Conservation (phyloP, 495 filamentous ascomycete genomes). For the Pseudevernia furfuracea region DNA sequence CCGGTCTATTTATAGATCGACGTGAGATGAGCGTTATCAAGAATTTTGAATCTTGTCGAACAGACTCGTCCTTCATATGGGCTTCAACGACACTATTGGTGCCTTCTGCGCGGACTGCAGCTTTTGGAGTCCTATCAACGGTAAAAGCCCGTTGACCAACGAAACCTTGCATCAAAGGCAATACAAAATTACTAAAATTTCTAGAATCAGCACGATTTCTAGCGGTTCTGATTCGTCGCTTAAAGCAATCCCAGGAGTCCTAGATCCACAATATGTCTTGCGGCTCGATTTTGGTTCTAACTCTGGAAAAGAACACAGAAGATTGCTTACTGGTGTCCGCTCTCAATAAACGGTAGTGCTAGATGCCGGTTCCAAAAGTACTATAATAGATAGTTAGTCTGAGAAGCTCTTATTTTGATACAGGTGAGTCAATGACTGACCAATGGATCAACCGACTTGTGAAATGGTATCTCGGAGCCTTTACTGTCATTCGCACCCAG, state of each 20-base stretch:
- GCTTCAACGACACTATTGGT: conserved; percentile 9
- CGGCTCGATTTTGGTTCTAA: background rate
- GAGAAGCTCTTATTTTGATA: background rate
- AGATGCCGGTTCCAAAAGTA: conserved; percentile 90
- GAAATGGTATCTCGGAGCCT: conserved; percentile 49
- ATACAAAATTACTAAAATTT: conserved; percentile 39
- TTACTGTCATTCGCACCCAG: conserved; percentile 40
- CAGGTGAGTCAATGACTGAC: conserved; percentile 34
- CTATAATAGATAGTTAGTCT: conserved; percentile 32
- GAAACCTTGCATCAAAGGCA: conserved; percentile 91
- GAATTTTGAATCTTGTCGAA: conserved; percentile 36
- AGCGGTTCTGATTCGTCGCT: background rate
- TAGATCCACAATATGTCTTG: background rate
- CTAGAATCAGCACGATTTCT: background rate
- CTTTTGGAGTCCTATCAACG: conserved; percentile 37
- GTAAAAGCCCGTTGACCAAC: conserved; percentile 80
- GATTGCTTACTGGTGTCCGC: conserved; percentile 43
- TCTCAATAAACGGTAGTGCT: conserved; percentile 62
- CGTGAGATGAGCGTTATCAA: conserved; percentile 82
- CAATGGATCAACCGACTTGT: conserved; percentile 65
- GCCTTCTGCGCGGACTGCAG: conserved; percentile 11
- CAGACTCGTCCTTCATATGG: conserved; percentile 5
- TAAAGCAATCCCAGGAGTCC: background rate
- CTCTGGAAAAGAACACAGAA: background rate
- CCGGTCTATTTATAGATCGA: conserved; percentile 73